Evolutionary conservation across 2,329 filamentous ascomycete species (phyloP).

Genomic region (Nigrospora osmanthi): DNA sequence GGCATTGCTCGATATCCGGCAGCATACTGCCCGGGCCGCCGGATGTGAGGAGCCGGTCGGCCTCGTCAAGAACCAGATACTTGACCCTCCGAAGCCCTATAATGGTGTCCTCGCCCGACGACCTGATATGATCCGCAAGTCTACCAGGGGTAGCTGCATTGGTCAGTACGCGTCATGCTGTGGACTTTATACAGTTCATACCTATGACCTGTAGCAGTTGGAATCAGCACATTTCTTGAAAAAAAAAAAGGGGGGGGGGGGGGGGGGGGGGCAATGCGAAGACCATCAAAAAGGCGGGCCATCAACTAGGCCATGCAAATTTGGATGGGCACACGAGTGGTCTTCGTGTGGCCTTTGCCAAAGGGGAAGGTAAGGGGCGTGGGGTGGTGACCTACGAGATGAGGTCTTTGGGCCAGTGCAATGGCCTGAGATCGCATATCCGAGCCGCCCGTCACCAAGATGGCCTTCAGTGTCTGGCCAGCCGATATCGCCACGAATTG

Average conservation of each 20-base stretch:
- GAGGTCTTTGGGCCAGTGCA: slow-evolving; percentile 71
- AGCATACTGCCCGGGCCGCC: slow-evolving; percentile 78
- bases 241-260: no score
- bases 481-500: slow-evolving; percentile 91
- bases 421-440: slow-evolving; percentile 92
- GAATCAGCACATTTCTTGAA: no score
- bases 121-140: slow-evolving; percentile 86
- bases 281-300: no score
- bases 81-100: slow-evolving; percentile 70
- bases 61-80: slow-evolving; percentile 91
- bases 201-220: no score
- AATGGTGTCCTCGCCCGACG: slow-evolving; percentile 85
- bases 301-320: no score
- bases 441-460: slow-evolving; percentile 84
- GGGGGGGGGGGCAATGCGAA: no score
- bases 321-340: no score
- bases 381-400: slow-evolving; percentile 62
- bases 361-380: no score
- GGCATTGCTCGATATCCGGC: slow-evolving; percentile 84
- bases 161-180: no score
- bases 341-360: no score
- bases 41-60: slow-evolving; percentile 75
- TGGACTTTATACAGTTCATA: no score
- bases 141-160: slow-evolving; percentile 72
- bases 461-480: slow-evolving; percentile 76